Conservation (phyloP, 129 eudicot genomes). For the Pseudognaphalium luteoalbum region DNA sequence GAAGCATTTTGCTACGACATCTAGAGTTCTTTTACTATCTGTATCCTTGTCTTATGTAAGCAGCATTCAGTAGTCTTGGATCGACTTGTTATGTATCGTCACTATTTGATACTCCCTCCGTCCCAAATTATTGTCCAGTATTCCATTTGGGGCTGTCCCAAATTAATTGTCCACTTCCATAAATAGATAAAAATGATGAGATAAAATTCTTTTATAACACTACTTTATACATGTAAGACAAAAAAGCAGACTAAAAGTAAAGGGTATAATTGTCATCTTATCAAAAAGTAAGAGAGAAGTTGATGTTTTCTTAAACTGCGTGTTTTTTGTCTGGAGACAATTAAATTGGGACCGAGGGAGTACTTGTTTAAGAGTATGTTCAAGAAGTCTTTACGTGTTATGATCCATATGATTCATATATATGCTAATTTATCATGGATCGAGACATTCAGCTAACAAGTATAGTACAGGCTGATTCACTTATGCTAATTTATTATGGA, state of each 20-base stretch:
- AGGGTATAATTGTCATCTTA: too few species aligned
- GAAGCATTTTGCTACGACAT: not conserved
- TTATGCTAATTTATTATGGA: not conserved
- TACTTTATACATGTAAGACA: too few species aligned
- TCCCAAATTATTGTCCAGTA: too few species aligned
- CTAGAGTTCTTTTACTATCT: not conserved
- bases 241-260: too few species aligned
- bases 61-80: not conserved
- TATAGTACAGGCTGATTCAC: not conserved
- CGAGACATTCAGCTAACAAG: not conserved
- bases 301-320: too few species aligned
- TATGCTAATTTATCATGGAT: constrained; percentile 3
- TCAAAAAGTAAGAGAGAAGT: too few species aligned
- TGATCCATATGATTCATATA: constrained; percentile 1
- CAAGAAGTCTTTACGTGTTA: not conserved
- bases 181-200: too few species aligned
- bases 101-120: not conserved
- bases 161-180: too few species aligned
- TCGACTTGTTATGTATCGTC: not conserved
- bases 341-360: too few species aligned
- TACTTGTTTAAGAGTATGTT: not conserved
- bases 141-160: too few species aligned
- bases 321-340: too few species aligned
- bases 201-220: too few species aligned
- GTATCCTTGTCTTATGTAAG: not conserved